Base-by-base conservation (phyloP, 2,329 filamentous ascomycete genomes). In the Emergomyces africanus region DNA sequence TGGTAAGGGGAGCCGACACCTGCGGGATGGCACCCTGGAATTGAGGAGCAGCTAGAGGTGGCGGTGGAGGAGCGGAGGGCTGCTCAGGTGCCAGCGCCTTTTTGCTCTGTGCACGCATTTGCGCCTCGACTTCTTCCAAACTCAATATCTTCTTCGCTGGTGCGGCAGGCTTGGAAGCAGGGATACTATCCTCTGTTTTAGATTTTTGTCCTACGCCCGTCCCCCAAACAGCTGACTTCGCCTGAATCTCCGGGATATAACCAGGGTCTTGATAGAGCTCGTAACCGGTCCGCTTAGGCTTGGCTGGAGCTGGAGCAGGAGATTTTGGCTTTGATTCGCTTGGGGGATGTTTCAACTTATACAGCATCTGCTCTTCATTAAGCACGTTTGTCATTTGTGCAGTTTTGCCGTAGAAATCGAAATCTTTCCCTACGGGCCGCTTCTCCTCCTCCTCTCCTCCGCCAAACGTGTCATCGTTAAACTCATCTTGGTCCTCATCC, bases 391-490 rank as follows among this genome's bases (percentile, higher is more conserved):
- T 81, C 46, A 96, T 88, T 73, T 91, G 85, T 60, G 91, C 91
- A 6, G 94, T 99, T 69, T 89, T 86, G 46, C 91, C 91, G 64
- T 95, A 95, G 75, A 97, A 99, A 73, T 99, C 94, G 68, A 97
- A 97, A 73, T 99, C 92, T 71, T 89, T 95, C 69, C 91, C 91
- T 61, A 94, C 83, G 12, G 78, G 67, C n/a, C n/a, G n/a, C 65
- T 79, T 74, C 57, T 72, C 78, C 35, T 78, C 73, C 42, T 71
- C 64, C 20, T 71, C 69, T 20, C 72, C 75, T 60, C 74, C 75
- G 61, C 83, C 89, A 70, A 99, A 99, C 1, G 94, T 99, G 71
- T 97, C 94, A 67, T 97, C 90, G 73, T 99, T 99, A 80, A 96
- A 90, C 56, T 83, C 90, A 78, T 99, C 94, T 68, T 92, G 89